A percentile compares a stretch with the other conserved stretches of the same genome.
Evolutionary conservation across 441 rosid genomes (phyloP).

Genomic region (Eruca vesicaria): DNA sequence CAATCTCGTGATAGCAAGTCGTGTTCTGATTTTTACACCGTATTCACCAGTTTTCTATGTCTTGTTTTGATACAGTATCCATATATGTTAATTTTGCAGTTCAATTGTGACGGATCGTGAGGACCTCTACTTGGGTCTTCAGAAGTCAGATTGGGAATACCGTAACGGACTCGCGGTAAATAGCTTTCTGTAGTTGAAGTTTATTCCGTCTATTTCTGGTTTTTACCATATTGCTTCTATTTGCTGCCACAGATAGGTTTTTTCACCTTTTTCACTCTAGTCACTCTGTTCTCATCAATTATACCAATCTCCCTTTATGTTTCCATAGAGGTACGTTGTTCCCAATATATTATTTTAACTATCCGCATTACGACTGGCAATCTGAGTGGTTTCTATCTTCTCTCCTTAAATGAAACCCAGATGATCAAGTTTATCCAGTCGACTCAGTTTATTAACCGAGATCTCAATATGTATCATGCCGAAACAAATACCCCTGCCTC

Average conservation of each 20-base stretch:
- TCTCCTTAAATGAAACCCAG: constrained; percentile 44
- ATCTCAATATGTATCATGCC: constrained; percentile 81
- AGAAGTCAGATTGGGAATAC: constrained; percentile 44
- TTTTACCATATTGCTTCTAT: not conserved
- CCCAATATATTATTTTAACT: not conserved
- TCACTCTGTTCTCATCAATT: constrained; percentile 92
- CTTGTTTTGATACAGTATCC: no score
- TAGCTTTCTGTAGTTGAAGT: constrained; percentile 12
- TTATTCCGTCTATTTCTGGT: constrained; percentile 18
- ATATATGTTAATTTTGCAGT: constrained; percentile 50
- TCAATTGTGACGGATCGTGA: constrained; percentile 73
- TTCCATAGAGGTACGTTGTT: constrained; percentile 83
- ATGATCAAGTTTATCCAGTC: constrained; percentile 97
- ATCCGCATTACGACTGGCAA: no score
- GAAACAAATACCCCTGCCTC: constrained; percentile 92
- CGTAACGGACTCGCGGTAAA: constrained; percentile 79
- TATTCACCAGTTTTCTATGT: no score
- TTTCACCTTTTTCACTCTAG: constrained; percentile 81
- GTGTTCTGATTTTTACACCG: no score
- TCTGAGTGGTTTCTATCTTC: constrained; percentile 9
- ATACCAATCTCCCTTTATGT: constrained; percentile 96
- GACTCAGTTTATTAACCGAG: constrained; percentile 92
- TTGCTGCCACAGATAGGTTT: constrained; percentile 64
- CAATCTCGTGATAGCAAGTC: constrained; percentile 6
- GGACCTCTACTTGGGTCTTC: constrained; percentile 72